A percentile compares a stretch with the other conserved stretches of the same genome.
Conservation (phyloP, 1,284 basidiomycete genomes). For the Heterobasidion irregulare region DNA sequence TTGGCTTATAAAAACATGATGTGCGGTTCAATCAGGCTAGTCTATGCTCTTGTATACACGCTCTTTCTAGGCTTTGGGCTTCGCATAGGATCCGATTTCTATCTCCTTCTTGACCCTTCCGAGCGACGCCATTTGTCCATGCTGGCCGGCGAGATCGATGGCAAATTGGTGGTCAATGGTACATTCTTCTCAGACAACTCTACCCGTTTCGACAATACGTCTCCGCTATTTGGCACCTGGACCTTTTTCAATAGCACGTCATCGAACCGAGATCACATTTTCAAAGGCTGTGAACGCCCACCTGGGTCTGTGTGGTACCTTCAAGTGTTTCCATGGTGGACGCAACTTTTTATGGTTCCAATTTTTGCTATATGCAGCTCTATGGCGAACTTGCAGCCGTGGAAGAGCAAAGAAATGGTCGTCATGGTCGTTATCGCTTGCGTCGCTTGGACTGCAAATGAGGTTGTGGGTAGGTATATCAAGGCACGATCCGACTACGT, state of each 20-base stretch:
- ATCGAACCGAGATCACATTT: constrained; percentile 34
- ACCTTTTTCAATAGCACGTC: constrained; percentile 57
- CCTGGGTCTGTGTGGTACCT: constrained; percentile 66
- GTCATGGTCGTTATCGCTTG: constrained; percentile 87
- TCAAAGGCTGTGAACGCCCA: constrained; percentile 65
- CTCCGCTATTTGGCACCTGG: constrained; percentile 62
- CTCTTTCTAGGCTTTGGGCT: constrained; percentile 84
- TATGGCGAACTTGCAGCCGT: constrained; percentile 71
- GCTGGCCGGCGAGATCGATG: constrained; percentile 41
- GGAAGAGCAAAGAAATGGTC: constrained; percentile 59
- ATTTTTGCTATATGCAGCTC: constrained; percentile 69
- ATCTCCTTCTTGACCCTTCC: constrained; percentile 64
- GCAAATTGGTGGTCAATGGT: constrained; percentile 49
- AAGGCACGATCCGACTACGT: constrained; percentile 82
- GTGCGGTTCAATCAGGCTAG: constrained; percentile 84
- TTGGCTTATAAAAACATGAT: constrained; percentile 85
- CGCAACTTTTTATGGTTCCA: constrained; percentile 74
- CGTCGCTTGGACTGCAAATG: constrained; percentile 69
- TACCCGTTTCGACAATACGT: constrained; percentile 23
- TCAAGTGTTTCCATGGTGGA: constrained; percentile 71
- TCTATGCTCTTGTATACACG: constrained; percentile 84
- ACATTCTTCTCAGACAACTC: constrained; percentile 61
- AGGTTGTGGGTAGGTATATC: constrained; percentile 76
- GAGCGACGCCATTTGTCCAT: constrained; percentile 47
- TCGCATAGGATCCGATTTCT: constrained; percentile 82